Conservation (phyloP, 352 stramenopile species). For the Pilasporangium apinafurcum region DNA sequence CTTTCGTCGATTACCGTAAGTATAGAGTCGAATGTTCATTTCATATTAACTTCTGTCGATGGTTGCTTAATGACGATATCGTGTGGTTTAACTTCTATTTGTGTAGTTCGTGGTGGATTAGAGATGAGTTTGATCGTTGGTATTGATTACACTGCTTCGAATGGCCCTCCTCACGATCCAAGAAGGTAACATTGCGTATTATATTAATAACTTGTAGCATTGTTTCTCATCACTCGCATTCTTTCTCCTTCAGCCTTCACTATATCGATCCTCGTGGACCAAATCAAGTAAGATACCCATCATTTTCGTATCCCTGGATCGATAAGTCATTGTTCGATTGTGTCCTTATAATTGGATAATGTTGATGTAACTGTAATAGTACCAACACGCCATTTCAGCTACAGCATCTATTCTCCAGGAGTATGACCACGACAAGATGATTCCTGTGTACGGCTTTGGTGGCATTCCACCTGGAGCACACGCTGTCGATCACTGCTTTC, state of each 20-base stretch:
- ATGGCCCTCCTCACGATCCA: constrained; percentile 38
- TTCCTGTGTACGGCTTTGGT: constrained; percentile 74
- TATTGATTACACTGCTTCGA: constrained; percentile 76
- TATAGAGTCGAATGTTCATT: constrained; percentile 4
- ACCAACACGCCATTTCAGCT: constrained; percentile 66
- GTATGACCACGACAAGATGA: constrained; percentile 69
- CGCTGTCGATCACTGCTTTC: constrained; percentile 89
- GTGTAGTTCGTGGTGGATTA: constrained; percentile 59
- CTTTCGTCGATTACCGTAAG: constrained; percentile 58
- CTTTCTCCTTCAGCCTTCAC: constrained; percentile 40
- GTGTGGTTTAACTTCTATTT: constrained; percentile 4
- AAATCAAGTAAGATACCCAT: constrained; percentile 26
- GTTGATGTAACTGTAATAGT: constrained; percentile 5
- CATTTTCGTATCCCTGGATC: background rate
- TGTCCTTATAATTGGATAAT: background rate
- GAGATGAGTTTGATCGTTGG: constrained; percentile 83
- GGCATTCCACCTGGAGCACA: constrained; percentile 63
- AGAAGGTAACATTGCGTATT: constrained; percentile 27
- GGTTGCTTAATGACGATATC: too few species aligned
- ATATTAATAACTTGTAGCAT: too few species aligned
- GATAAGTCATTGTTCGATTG: background rate
- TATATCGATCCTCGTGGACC: constrained; percentile 53
- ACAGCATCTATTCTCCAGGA: constrained; percentile 61
- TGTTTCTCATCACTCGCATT: too few species aligned
- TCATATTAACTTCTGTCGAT: too few species aligned